phyloP scores from a whole-genome alignment of 1,139 yeast species.

The Pneumocystis carinii region DNA sequence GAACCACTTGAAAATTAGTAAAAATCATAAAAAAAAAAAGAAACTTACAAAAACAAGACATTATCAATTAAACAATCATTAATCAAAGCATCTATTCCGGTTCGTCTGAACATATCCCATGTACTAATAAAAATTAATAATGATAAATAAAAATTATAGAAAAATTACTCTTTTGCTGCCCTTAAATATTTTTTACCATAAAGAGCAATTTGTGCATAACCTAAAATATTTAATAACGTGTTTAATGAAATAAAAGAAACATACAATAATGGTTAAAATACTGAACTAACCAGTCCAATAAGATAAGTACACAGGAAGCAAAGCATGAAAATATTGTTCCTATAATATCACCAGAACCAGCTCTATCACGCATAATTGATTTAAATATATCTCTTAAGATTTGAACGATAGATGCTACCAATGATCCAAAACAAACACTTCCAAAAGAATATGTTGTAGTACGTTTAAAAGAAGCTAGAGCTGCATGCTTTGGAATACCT shows the following conservation, averaged over 20 bases:
- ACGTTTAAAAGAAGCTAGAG: constrained; percentile 65
- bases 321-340: constrained; percentile 41
- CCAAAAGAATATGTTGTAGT: constrained; percentile 82
- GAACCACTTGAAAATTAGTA: constrained; percentile 35
- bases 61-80: constrained; percentile 73
- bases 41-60: constrained; percentile 34
- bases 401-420: constrained; percentile 65
- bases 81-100: constrained; percentile 75
- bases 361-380: constrained; percentile 38
- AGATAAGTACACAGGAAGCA: constrained; percentile 45
- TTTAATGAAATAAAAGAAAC: neutral
- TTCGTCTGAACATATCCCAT: constrained; percentile 57
- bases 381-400: constrained; percentile 38
- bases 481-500: constrained; percentile 70
- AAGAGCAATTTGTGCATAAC: constrained; percentile 73
- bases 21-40: constrained; percentile 4
- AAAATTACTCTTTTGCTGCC: constrained; percentile 46
- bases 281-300: constrained; percentile 64
- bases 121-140: constrained; percentile 25
- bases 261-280: constrained; percentile 64
- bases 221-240: constrained; percentile 21
- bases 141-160: neutral
- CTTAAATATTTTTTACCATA: constrained; percentile 66
- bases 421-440: constrained; percentile 75
- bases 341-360: constrained; percentile 40